Base-by-base conservation (phyloP, 78 protist genomes). In the Dictyostelium capitatum region DNA sequence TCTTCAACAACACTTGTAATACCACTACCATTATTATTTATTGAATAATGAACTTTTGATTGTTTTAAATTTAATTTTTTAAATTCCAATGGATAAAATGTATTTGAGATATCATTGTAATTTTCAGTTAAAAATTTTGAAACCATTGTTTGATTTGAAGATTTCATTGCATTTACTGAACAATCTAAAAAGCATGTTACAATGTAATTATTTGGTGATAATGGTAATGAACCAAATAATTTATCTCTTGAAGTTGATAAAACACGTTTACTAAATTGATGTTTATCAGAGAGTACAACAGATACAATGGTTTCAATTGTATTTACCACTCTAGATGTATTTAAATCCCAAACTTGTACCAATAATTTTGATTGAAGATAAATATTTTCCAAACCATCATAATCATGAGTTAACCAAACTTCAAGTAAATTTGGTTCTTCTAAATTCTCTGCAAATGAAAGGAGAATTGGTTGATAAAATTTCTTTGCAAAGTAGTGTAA, bases 401-500 rank as follows among this genome's bases (percentile, higher is more conserved):
- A 32, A 23, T 77, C 84, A n/a, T 87, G 67, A 28, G 83, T 87
- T 30, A 77, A 5, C 83, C 84, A 77, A 25, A 78, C 69, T 37
- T 75, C 79, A 2, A 77, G 11, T 25, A 17, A 8, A 17, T 64
- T 73, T 6, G 75, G 46, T 6, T 74, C 25, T 3, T 90, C 89
- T 1, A 41, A 4, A 17, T 59, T 56, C 23, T 62, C 83, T 17
- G 32, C 53, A 20, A 83, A 50, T 17, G 95, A 81, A 19, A 91
- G 56, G 0, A 91, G 59, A 7, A 82, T 32, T 15, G 95, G 95
- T 17, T 57, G 25, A 62, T 83, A 91, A 46, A 91, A 91, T 28
- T 59, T 67, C 20, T 53, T 91, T 19, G 91, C 83, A 81, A 80
- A 80, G 91, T 97, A 84, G n/a, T 97, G 98, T 3, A 94, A 20